Evolutionary conservation across 1,284 basidiomycete species (phyloP), one percentile per base, ranked within the genome.

Genomic region (Papiliotrema nemorosa): DNA sequence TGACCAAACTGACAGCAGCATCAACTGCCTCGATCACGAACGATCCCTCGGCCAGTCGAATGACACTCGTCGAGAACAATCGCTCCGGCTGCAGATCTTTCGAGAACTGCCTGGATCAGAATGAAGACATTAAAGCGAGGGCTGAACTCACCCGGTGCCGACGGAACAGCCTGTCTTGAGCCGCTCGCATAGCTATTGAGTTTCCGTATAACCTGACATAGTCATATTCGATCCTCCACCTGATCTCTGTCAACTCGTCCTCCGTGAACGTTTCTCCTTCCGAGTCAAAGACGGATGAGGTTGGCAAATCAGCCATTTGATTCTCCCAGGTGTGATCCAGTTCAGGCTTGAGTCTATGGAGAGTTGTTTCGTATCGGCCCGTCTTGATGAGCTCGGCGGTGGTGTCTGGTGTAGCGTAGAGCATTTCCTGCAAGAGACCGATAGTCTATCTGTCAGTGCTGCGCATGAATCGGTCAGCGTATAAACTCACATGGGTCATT

Each of bases 191-290:
- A 14, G 51, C 53, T 9, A 57, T 57, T 1, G 58, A 50, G 36
- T 60, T 60, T 16, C 50, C 53, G 25, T 60, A 60, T 18, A 60
- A 55, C 58, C 53, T 22, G 16, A 60, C 52, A 35, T 60, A 58
- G 45, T 60, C 55, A n/a, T 54, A 42, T 45, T 60, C 58, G 21
- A 60, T 25, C 3, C 55, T 44, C 49, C 54, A 50, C 5, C 49
- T 29, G 26, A 60, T 51, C 33, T 58, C 56, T 18, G 50, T 57
- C 27, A 57, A 26, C 46, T 58, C 53, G 12, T 53, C 53, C 7
- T 42, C 47, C 18, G 51, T 50, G 36, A 58, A 51, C 5, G 20
- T 9, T 4, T 47, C 41, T 14, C 53, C 49, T 6, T 50, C 41
- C 29, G 47, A 37, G 20, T 55, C 44, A 13, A 52, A 47, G 13